Evolutionary conservation across 805 yeast species (phyloP), one percentile per base, ranked within the genome.

Genomic region (Brettanomyces anomalus): DNA sequence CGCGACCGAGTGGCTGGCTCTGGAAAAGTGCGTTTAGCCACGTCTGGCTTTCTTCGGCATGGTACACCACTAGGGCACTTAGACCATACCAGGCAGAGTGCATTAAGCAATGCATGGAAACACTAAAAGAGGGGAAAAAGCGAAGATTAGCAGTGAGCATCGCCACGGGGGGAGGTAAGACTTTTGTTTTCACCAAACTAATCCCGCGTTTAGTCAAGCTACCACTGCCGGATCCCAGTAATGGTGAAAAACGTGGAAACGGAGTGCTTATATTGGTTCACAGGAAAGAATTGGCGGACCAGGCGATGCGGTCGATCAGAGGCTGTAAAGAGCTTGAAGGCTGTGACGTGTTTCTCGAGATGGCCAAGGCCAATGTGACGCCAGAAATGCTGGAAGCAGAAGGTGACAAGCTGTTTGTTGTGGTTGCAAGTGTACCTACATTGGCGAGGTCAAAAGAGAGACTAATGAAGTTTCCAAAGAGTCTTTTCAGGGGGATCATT

Each of bases 101-200:
- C 41, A 73, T 88, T 2, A 56, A 71, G 1, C 58, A 68, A 0
- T 77, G 89, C 30, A 50, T 77, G 1, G 50, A 59, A 0, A 71
- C 85, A 0, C 56, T 52, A 11, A 16, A 37, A 5, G 4, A 82
- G 2, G 52, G 61, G 0, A 26, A 50, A 1, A 51, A 60, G 2
- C 60, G 69, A 16, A 66, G 93, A 39, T 74, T 87, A 0, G 96
- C 90, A 0, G 88, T 87, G 2, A 82, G 87, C 24, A 60, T 89
- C 33, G 95, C 96, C 13, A 90, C 97, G 0, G 97, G 97, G 0
- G 93, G 95, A 11, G 97, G 97, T 4, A 89, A 89, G 53, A 89
- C 97, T 0, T 86, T 87, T 11, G 78, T 85, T 1, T 83, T 86
- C 55, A 60, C 84, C 0, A 72, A 72, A 48, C 50, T 82, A 35